Conservation (phyloP, 2,329 filamentous ascomycete genomes). For the Fusarium sp. region DNA sequence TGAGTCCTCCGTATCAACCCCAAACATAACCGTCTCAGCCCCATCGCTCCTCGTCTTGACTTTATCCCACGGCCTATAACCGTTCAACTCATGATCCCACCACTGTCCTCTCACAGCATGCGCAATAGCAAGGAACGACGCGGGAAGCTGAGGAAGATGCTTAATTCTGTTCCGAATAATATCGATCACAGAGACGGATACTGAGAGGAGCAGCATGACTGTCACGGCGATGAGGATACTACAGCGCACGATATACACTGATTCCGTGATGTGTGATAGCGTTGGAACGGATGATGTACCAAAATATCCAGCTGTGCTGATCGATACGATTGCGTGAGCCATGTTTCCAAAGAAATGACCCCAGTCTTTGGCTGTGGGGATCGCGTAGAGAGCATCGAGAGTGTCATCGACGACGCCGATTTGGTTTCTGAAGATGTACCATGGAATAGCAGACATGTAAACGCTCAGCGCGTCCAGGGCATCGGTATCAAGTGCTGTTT, state of each 20-base stretch:
- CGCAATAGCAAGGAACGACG: slow-evolving; percentile 35
- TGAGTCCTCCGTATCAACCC: slow-evolving; percentile 28
- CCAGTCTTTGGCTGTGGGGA: slow-evolving; percentile 33
- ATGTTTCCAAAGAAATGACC: slow-evolving; percentile 42
- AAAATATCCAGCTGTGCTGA: slow-evolving; percentile 40
- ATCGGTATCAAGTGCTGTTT: slow-evolving; percentile 27
- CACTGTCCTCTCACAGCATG: slow-evolving; percentile 35
- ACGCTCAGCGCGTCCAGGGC: slow-evolving; percentile 23
- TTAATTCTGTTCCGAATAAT: slow-evolving; percentile 30
- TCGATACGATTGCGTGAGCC: slow-evolving; percentile 38
- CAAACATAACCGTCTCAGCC: slow-evolving; percentile 37
- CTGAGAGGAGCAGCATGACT: slow-evolving; percentile 22
- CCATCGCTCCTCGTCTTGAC: slow-evolving; percentile 11
- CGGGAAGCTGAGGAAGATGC: slow-evolving; percentile 34
- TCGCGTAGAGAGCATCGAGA: slow-evolving; percentile 35
- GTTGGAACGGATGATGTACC: slow-evolving; percentile 30
- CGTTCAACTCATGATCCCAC: slow-evolving; percentile 37
- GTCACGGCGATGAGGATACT: slow-evolving; percentile 35
- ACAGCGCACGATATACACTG: slow-evolving; percentile 36
- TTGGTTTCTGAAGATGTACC: slow-evolving; percentile 35
- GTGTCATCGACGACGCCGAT: slow-evolving; percentile 35
- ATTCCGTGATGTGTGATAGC: slow-evolving; percentile 12
- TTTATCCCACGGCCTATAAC: slow-evolving; percentile 19
- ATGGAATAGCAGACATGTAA: slow-evolving; percentile 43
- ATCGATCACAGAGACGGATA: slow-evolving; percentile 31